Conservation (phyloP, 768 basidiomycete species). For the Russula emetica region DNA sequence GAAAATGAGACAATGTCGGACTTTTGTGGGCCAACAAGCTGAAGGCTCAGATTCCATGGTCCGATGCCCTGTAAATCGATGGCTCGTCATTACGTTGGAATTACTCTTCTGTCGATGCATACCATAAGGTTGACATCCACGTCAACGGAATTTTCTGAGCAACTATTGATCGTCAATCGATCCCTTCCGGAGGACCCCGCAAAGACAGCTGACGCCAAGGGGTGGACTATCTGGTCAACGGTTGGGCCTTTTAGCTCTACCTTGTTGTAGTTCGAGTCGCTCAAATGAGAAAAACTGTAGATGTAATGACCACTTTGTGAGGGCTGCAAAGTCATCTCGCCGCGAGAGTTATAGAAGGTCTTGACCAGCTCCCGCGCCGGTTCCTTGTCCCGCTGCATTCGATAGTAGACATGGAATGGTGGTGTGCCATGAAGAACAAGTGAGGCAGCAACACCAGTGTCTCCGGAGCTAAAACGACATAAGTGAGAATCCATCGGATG, state of each 20-base stretch:
- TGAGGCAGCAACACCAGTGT: constrained; percentile 85
- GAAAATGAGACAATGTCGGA: constrained; percentile 55
- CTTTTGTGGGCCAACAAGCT: constrained; percentile 68
- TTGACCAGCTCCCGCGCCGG: constrained; percentile 54
- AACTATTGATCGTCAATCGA: constrained; percentile 63
- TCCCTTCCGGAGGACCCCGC: constrained; percentile 41
- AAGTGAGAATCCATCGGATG: background rate
- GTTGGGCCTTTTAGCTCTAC: constrained; percentile 69
- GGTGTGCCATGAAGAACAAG: constrained; percentile 84
- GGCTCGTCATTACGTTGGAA: constrained; percentile 5
- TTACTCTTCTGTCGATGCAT: constrained; percentile 28
- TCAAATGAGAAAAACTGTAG: constrained; percentile 74
- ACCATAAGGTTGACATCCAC: constrained; percentile 81
- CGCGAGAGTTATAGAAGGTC: constrained; percentile 64
- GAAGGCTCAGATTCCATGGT: constrained; percentile 85
- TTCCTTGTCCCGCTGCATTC: constrained; percentile 65
- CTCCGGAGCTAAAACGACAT: constrained; percentile 59
- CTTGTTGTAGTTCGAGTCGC: constrained; percentile 79
- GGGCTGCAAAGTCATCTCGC: constrained; percentile 80
- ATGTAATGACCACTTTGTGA: constrained; percentile 85
- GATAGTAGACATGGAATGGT: constrained; percentile 83
- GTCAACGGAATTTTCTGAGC: constrained; percentile 69
- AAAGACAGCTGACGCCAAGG: constrained; percentile 77
- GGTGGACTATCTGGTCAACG: constrained; percentile 87
- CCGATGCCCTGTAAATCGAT: constrained; percentile 61